Conservation (phyloP, 345 rosid genomes). For the Rhodamnia rubescens region DNA sequence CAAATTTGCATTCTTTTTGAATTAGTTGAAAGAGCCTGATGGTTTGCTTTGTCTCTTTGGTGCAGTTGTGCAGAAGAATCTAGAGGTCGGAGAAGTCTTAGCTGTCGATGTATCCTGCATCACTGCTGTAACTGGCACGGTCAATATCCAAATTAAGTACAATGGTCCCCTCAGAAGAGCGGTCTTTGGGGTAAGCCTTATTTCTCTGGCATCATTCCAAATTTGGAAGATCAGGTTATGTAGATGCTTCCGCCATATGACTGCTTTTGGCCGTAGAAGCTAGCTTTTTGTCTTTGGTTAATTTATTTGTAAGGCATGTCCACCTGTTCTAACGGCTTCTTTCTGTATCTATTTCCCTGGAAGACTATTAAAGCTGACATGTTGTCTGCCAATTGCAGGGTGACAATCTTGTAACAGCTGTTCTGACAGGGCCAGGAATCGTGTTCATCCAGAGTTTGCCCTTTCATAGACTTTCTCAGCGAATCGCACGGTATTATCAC, state of each 20-base stretch:
- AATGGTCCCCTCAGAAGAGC: conserved; percentile 78
- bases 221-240: neutral
- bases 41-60: neutral
- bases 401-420: conserved; percentile 74
- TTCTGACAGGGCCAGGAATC: conserved; percentile 91
- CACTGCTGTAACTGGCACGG: conserved; percentile 61
- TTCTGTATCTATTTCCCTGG: neutral
- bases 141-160: conserved; percentile 77
- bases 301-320: neutral
- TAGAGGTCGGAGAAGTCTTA: conserved; percentile 84
- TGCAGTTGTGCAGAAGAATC: conserved; percentile 87
- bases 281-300: neutral
- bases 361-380: neutral
- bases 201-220: neutral
- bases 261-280: neutral
- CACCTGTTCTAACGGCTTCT: neutral
- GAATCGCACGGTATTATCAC: conserved; percentile 65
- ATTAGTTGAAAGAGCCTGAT: neutral
- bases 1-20: neutral
- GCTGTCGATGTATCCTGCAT: conserved; percentile 82
- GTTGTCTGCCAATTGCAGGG: conserved; percentile 40
- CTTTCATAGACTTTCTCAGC: conserved; percentile 78
- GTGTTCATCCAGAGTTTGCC: conserved; percentile 98
- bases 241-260: neutral
- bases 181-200: conserved; percentile 66